Base-by-base conservation (phyloP, 208 protist species). In the Wallacemonas collosoma region DNA sequence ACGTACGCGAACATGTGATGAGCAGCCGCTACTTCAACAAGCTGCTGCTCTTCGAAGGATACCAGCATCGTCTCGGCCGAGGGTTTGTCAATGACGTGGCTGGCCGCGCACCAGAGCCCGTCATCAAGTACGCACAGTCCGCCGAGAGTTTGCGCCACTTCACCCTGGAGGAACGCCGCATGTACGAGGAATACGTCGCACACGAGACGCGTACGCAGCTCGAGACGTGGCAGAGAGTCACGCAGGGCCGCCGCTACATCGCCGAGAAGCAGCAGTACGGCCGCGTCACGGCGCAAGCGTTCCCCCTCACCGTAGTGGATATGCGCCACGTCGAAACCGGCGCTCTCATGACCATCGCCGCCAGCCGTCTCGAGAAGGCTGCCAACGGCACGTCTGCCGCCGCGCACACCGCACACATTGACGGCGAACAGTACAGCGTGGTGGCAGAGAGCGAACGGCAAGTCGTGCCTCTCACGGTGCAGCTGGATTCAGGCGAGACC, bases 1-100 rank as follows among this genome's bases (percentile, higher is more conserved):
- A 96, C 73, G 88, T 81, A 51, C 89, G 92, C 40, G 92, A 96
- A 75, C 86, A 96, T 79, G 68, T 96, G 1, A 68, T 96, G 60
- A 95, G 89, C 77, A 76, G 75, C 55, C 85, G 92, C 50, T 96
- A 96, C 73, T 63, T 96, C 64, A 96, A 90, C 72, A 76, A 80
- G 3, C 61, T 96, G 48, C 75, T 93, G 15, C 77, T 93, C 36
- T 66, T 89, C 43, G 89, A 93, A 47, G 83, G 76, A 11, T 94
- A 83, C 70, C 81, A 87, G 54, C 70, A 93, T 53, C 89, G 89
- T 45, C 63, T 93, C 67, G 79, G 72, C 35, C 89, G 89, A 35
- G 82, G 86, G 43, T 91, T 88, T 66, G 76, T 83, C 47, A 74
- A 73, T 5, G 85, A 87, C 43, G 79, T 90, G 2, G 41, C 48